Evolutionary conservation across 176 grass and related monocot species (phyloP), one percentile per base, ranked within the genome.

Genomic region (Triticum urartu): DNA sequence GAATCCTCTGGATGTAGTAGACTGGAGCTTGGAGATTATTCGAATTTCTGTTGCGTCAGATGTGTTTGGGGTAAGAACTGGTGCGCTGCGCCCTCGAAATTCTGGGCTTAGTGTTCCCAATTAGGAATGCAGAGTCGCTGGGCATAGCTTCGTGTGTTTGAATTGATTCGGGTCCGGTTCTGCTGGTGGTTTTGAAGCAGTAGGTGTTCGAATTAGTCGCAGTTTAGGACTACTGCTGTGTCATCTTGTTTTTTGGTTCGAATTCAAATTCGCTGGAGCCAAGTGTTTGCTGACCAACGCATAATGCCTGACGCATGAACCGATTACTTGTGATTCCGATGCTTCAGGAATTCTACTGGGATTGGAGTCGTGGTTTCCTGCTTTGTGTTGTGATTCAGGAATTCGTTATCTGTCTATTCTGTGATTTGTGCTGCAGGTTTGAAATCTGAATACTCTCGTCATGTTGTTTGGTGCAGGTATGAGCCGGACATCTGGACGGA

Each of bases 401-500:
- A 30, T 45, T 60, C 32, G 5, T 60, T 24, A 12, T 50, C 17
- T 5, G 48, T 64, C 17, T 50, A 14, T 58, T 26, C 13, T 62
- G 26, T 10, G 4, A 70, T 54, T 64, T 52, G 39, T 20, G 11
- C 7, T 78, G 75, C 13, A 48, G 13, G 60, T 63, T 76, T 25
- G 24, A 76, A 88, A 64, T 82, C 52, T 79, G 64, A 77, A 52
- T 32, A 12, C 58, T 34, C 34, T 8, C 10, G 5, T 34, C 83
- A 6, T 34, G 66, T 76, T 84, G 15, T 66, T 66, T 14, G 62
- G 74, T 87, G 75, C 86, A 98, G 97, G 86, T 91, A 91, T 45
- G 90, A 96, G 52, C 68, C 77, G 79, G 97, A 98, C 81, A 26
- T 92, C 13, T 98, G 97, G 97, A 98, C 92, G 68, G 97, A 98